Evolutionary conservation across 345 rosid genomes (phyloP).

Genomic region (Geranium rotundifolium): DNA sequence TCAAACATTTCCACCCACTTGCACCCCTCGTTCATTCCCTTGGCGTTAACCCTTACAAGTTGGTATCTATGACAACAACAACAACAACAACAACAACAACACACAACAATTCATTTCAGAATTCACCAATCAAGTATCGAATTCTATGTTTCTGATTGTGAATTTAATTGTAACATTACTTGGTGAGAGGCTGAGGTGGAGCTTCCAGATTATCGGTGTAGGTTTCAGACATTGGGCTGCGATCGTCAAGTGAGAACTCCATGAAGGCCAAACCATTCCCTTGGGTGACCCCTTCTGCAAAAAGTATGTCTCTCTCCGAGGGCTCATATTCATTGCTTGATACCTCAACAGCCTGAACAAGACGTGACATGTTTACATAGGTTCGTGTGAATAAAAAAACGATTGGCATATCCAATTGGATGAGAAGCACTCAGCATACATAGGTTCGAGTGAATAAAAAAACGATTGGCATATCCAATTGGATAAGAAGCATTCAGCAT

Average conservation of each 20-base stretch:
- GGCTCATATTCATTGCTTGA: slow-evolving; percentile 98
- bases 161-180: slow-evolving; percentile 19
- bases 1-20: slow-evolving; percentile 99
- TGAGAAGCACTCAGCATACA: too few species aligned
- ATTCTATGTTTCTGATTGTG: not conserved
- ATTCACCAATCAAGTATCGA: too few species aligned
- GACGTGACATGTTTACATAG: slow-evolving; percentile 2
- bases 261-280: slow-evolving; percentile 95
- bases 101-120: not conserved
- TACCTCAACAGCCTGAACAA: slow-evolving; percentile 83
- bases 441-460: too few species aligned
- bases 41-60: slow-evolving; percentile 81
- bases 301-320: slow-evolving; percentile 77
- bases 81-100: too few species aligned
- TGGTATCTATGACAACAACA: slow-evolving; percentile 49
- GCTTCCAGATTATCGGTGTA: slow-evolving; percentile 64
- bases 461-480: not conserved
- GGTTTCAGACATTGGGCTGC: slow-evolving; percentile 81
- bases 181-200: slow-evolving; percentile 49
- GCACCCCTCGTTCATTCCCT: slow-evolving; percentile 91
- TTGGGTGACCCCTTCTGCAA: slow-evolving; percentile 91
- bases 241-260: slow-evolving; percentile 82
- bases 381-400: too few species aligned
- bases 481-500: slow-evolving; percentile 5
- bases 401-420: not conserved